Evolutionary conservation across 768 basidiomycete genomes (phyloP).

Genomic region (Leccinum arenicola): DNA sequence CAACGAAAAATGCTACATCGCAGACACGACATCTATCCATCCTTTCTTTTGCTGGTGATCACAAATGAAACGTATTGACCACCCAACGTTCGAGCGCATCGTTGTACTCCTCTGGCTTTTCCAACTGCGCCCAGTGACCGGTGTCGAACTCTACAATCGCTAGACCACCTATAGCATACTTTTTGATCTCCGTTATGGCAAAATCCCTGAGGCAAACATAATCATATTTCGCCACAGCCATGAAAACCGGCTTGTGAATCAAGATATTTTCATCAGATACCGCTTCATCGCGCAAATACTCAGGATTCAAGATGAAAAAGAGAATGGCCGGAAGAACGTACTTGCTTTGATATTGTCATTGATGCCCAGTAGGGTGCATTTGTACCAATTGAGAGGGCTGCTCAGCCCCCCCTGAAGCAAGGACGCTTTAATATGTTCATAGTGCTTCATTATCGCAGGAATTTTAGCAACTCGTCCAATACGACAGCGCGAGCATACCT

Average conservation of each 20-base stretch:
- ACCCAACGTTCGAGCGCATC: constrained; percentile 35
- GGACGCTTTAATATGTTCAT: constrained; percentile 25
- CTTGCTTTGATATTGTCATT: constrained; percentile 29
- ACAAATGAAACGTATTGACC: constrained; percentile 16
- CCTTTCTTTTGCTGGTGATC: not conserved
- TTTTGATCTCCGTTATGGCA: constrained; percentile 22
- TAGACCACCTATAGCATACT: constrained; percentile 27
- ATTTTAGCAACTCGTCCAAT: constrained; percentile 1
- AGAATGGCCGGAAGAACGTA: constrained; percentile 9
- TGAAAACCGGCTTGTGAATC: constrained; percentile 37
- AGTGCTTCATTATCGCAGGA: constrained; percentile 22
- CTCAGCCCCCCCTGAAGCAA: constrained; percentile 32
- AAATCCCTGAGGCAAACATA: constrained; percentile 30
- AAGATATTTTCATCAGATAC: constrained; percentile 24
- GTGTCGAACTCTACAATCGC: constrained; percentile 34
- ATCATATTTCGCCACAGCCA: constrained; percentile 36
- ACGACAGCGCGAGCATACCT: constrained; percentile 21
- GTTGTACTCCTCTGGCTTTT: constrained; percentile 35
- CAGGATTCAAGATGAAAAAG: not conserved
- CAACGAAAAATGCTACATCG: constrained; percentile 1
- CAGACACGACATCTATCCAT: constrained; percentile 3
- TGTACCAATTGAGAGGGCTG: constrained; percentile 40
- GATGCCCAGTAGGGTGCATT: constrained; percentile 26
- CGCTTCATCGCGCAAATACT: constrained; percentile 10
- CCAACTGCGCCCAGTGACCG: constrained; percentile 39